These are phyloP conservation scores for Myxozyma geophila DNA, from an alignment of 805 yeast species.

Conservation along the genomic window DNA sequence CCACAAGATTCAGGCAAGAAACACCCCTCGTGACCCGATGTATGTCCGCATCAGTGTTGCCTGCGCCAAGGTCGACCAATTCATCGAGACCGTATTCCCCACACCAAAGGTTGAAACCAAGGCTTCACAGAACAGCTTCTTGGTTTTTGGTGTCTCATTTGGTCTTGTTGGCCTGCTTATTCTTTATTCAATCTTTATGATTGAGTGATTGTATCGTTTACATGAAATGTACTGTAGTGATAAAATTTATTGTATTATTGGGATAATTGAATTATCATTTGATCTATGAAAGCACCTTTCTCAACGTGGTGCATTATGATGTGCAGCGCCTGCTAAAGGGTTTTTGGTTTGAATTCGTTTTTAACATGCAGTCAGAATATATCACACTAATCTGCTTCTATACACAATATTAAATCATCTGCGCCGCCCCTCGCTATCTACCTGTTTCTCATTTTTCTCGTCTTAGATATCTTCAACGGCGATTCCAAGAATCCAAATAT, in stretches of 20 bases:
- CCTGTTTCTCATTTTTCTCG: background rate
- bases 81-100: constrained; percentile 59
- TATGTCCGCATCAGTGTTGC: constrained; percentile 80
- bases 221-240: background rate
- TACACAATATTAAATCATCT: background rate
- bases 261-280: background rate
- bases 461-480: constrained; percentile 54
- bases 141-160: constrained; percentile 7
- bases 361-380: background rate
- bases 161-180: constrained; percentile 9
- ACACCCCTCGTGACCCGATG: constrained; percentile 82
- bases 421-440: background rate
- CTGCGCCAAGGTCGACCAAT: constrained; percentile 88
- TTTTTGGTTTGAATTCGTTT: background rate
- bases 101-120: constrained; percentile 5
- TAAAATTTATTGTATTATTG: background rate
- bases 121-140: background rate
- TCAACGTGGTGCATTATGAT: background rate
- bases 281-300: background rate
- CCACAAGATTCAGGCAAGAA: constrained; percentile 75
- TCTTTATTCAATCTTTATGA: background rate
- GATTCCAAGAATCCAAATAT: constrained; percentile 62
- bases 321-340: background rate
- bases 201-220: background rate
- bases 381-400: background rate